Evolutionary conservation across 139 green algal genomes (phyloP).

Genomic region (Coelastrella sp.): DNA sequence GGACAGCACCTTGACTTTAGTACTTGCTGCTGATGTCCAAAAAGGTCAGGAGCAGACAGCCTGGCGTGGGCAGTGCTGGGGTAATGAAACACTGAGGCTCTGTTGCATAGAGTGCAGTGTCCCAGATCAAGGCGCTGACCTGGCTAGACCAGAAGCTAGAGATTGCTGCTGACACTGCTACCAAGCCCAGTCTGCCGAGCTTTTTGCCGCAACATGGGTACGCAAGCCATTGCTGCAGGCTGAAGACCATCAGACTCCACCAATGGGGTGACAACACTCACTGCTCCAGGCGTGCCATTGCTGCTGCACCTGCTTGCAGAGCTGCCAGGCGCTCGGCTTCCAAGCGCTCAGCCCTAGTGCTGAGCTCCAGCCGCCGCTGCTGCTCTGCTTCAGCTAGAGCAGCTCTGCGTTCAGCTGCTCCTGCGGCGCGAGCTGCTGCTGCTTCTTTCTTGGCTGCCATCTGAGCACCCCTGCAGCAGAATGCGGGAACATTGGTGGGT

Average conservation of each 20-base stretch:
- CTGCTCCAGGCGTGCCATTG: background rate
- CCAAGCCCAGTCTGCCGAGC: no score
- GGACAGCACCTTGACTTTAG: background rate
- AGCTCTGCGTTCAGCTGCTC: conserved; percentile 6
- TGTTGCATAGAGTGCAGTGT: no score
- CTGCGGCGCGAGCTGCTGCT: background rate
- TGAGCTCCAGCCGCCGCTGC: conserved; percentile 12
- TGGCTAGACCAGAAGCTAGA: no score
- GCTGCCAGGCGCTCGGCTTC: background rate
- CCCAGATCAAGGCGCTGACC: no score
- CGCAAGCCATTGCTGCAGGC: no score
- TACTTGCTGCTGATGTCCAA: background rate
- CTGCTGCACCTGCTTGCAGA: conserved; percentile 24
- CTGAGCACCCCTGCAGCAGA: background rate
- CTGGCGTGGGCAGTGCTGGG: no score
- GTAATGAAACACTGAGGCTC: no score
- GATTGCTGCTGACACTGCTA: no score
- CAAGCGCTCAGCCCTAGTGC: background rate
- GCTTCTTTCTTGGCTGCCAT: conserved; percentile 16
- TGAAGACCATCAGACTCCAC: background rate
- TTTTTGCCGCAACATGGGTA: no score
- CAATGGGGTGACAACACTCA: background rate
- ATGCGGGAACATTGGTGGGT: background rate
- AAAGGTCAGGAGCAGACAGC: background rate
- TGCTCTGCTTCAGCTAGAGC: background rate